Evolutionary conservation across 495 filamentous ascomycete genomes (phyloP).

Genomic region (Penicillium simplicissimum): DNA sequence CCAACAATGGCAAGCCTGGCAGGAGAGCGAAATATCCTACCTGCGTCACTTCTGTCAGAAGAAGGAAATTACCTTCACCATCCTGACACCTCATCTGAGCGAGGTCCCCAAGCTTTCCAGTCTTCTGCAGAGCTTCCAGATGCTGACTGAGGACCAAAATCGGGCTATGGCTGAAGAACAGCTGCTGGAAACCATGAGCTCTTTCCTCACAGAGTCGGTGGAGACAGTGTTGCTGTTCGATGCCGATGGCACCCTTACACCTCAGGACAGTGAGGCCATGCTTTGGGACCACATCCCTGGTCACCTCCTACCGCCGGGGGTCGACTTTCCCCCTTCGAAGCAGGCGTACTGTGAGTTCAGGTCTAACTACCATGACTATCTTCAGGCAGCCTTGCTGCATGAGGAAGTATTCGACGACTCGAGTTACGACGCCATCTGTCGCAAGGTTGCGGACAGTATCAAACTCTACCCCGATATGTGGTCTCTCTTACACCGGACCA

Average conservation of each 20-base stretch:
- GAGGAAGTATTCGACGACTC: neutral
- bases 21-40: conserved; percentile 54
- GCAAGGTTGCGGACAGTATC: conserved; percentile 43
- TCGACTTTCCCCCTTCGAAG: neutral
- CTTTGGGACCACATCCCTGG: neutral
- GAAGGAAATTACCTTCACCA: neutral
- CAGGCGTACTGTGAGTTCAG: neutral
- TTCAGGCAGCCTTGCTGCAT: neutral
- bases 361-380: neutral
- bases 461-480: conserved; percentile 53
- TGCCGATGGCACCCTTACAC: neutral
- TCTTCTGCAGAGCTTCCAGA: neutral
- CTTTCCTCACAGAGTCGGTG: neutral
- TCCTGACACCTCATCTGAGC: neutral
- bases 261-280: neutral
- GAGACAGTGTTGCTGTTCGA: neutral
- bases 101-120: neutral
- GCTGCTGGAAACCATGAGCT: conserved; percentile 8
- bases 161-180: neutral
- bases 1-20: conserved; percentile 50
- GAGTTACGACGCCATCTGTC: neutral
- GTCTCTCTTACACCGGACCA: conserved; percentile 37
- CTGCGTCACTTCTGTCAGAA: conserved; percentile 33
- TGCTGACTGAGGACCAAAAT: neutral
- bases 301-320: neutral